Evolutionary conservation across 805 yeast genomes (phyloP).

Genomic region (Candida germanica): DNA sequence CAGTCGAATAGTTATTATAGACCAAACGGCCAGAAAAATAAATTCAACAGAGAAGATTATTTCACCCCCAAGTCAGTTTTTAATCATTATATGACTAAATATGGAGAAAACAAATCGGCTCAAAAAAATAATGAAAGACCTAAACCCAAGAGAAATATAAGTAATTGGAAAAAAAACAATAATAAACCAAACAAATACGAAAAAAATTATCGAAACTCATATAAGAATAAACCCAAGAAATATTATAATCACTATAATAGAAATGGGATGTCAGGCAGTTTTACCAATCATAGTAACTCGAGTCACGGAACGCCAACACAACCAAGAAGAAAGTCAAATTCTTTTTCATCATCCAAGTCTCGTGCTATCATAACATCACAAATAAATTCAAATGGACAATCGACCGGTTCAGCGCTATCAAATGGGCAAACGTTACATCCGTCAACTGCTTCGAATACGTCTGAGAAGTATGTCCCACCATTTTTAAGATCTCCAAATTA

Average conservation of each 20-base stretch:
- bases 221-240: constrained; percentile 4
- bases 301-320: constrained; percentile 10
- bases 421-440: constrained; percentile 4
- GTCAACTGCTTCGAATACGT: constrained; percentile 5
- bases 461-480: constrained; percentile 39
- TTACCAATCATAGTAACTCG: constrained; percentile 1
- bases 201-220: constrained; percentile 14
- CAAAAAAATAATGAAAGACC: constrained; percentile 26
- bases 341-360: constrained; percentile 21
- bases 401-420: constrained; percentile 1
- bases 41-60: constrained; percentile 64
- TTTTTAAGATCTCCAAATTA: constrained; percentile 37
- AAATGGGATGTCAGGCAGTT: neutral
- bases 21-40: constrained; percentile 14
- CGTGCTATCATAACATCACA: constrained; percentile 5
- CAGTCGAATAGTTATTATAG: constrained; percentile 18
- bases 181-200: constrained; percentile 16
- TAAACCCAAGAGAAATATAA: constrained; percentile 13
- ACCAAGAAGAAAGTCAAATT: constrained; percentile 20
- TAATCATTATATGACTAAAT: constrained; percentile 67
- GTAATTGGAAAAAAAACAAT: constrained; percentile 17
- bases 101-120: constrained; percentile 42
- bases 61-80: constrained; percentile 77
- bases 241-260: constrained; percentile 4
- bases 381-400: constrained; percentile 3